Evolutionary conservation across 306 rosid species (phyloP).

Genomic region (Astragalus glycyphyllos): DNA sequence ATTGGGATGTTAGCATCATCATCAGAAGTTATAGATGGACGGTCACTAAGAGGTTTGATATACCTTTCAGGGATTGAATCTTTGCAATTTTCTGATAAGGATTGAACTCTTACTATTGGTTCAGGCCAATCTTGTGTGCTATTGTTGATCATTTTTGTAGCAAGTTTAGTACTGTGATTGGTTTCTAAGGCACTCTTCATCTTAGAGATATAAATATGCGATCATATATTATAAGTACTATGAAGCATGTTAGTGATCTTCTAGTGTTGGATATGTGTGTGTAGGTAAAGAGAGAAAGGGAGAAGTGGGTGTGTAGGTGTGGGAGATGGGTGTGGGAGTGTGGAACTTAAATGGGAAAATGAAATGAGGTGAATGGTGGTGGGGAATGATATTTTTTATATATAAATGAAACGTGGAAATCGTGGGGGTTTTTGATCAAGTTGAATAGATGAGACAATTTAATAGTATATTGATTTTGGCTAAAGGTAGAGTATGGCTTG

Average conservation of each 20-base stretch:
- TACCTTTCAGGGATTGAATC: conserved; percentile 66
- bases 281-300: conserved; percentile 6
- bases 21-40: conserved; percentile 40
- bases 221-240: too few relatives aligned
- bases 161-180: too few relatives aligned
- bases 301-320: conserved; percentile 1
- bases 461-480: too few relatives aligned
- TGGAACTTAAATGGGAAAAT: conserved; percentile 16
- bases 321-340: neutral
- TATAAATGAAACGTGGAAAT: conserved; percentile 45
- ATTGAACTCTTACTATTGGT: conserved; percentile 80
- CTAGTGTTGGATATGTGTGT: conserved; percentile 7
- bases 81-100: conserved; percentile 62
- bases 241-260: too few relatives aligned
- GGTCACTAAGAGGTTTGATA: conserved; percentile 64
- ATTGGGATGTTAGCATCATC: conserved; percentile 60
- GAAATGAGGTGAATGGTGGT: neutral
- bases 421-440: conserved; percentile 10
- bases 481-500: too few relatives aligned
- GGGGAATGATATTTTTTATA: neutral
- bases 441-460: too few relatives aligned
- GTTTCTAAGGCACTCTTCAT: too few relatives aligned
- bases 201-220: neutral
- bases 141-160: conserved; percentile 40
- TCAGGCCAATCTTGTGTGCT: conserved; percentile 81